Evolutionary conservation across 306 rosid genomes (phyloP).

Genomic region (Begonia loranthoides): DNA sequence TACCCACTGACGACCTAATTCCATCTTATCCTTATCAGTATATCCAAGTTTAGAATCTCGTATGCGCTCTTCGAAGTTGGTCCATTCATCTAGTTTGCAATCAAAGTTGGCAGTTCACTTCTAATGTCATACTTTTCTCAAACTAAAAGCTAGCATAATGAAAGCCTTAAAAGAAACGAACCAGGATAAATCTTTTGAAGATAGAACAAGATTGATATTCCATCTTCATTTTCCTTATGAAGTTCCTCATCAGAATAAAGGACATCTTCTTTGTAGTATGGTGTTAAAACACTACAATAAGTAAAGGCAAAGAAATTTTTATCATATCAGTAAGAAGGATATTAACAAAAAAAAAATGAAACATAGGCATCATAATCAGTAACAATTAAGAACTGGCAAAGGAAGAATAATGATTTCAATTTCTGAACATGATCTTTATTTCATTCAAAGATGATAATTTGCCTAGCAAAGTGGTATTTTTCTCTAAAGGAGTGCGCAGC

Average conservation of each 20-base stretch:
- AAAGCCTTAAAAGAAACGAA: constrained; percentile 25
- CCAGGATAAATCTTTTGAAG: constrained; percentile 88
- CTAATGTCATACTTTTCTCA: constrained; percentile 6
- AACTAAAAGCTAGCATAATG: background rate
- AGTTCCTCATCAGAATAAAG: constrained; percentile 67
- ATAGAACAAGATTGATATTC: constrained; percentile 86
- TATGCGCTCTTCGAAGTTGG: constrained; percentile 48
- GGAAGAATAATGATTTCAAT: constrained; percentile 1
- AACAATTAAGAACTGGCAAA: constrained; percentile 4
- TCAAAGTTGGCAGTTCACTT: constrained; percentile 6
- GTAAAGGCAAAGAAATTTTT: constrained; percentile 9
- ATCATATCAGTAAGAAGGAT: no score
- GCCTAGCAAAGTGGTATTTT: background rate
- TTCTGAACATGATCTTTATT: background rate
- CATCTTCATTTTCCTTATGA: constrained; percentile 70
- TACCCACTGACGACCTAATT: constrained; percentile 60
- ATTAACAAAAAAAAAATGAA: no score
- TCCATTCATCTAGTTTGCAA: constrained; percentile 74
- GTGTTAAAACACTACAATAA: constrained; percentile 78
- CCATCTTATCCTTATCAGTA: constrained; percentile 18
- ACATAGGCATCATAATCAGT: no score
- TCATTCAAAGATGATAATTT: background rate
- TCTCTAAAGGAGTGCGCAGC: background rate
- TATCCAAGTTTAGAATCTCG: constrained; percentile 8
- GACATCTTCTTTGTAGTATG: constrained; percentile 82